Evolutionary conservation across 169 alveolate species (phyloP).

Genomic region (Toxoplasma gondii): DNA sequence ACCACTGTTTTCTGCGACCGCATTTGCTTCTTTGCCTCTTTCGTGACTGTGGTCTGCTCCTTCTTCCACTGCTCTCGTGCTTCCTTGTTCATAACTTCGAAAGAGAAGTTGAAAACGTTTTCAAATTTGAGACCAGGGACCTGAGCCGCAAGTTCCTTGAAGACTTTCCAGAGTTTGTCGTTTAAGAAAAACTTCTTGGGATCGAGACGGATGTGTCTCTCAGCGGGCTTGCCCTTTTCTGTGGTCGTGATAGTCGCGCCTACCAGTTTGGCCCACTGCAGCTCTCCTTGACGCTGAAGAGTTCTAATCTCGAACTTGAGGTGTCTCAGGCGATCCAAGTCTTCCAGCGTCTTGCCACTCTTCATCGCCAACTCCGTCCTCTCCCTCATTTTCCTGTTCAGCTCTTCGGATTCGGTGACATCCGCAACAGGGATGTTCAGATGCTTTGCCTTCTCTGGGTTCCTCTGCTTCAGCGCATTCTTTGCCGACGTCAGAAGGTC

Average conservation of each 20-base stretch:
- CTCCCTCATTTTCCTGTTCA: neutral
- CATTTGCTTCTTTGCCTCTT: neutral
- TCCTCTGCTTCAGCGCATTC: neutral
- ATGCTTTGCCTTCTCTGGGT: neutral
- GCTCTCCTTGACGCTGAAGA: constrained; percentile 3
- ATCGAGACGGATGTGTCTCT: neutral
- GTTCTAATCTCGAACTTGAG: neutral
- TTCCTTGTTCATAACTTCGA: constrained; percentile 10
- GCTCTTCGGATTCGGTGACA: neutral
- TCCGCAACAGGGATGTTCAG: neutral
- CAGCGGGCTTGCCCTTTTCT: neutral
- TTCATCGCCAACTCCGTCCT: neutral
- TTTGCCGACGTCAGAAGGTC: neutral
- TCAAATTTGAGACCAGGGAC: constrained; percentile 5
- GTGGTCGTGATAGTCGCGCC: neutral
- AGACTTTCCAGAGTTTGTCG: constrained; percentile 34
- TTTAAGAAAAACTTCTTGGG: neutral
- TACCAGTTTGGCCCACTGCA: constrained; percentile 24
- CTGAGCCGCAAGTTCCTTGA: neutral
- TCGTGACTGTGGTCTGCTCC: neutral
- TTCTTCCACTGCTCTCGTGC: constrained; percentile 6
- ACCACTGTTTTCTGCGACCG: neutral
- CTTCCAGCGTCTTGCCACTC: neutral
- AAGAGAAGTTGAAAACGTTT: neutral
- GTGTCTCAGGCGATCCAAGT: neutral